Base-by-base conservation (phyloP, 352 stramenopile genomes). In the Phytophthora boehmeriae region DNA sequence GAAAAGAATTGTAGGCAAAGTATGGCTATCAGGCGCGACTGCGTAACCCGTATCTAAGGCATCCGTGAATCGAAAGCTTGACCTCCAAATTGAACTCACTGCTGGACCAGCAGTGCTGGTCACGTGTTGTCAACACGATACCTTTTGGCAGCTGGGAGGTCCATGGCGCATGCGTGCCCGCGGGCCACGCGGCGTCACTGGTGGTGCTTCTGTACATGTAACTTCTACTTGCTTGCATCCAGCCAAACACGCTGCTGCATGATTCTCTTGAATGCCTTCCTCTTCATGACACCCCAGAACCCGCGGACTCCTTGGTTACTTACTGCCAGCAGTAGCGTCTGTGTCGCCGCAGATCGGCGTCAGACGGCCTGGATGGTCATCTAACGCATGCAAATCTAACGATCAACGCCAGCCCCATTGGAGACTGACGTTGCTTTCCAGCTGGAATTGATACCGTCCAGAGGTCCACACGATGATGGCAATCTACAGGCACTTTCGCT, bases 1-100 rank as follows among this genome's bases (percentile, higher is more conserved):
- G 94, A 16, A 73, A 90, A 41, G 60, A 96, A 20, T 59, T 97
- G 20, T 69, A 89, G 60, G 75, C 88, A n/a, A 44, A 57, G 25
- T 47, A 80, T 35, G 60, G 63, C 61, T 19, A 19, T 50, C 59
- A 63, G 17, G 13, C 13, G 23, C 11, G 9, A 14, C 45, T 52
- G 39, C 54, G 52, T n/a, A 10, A 61, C 54, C 53, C 54, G 49
- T 8, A 23, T 70, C 20, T 65, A 59, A 42, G 5, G n/a, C 16
- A 5, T 34, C 16, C 2, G n/a, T n/a, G n/a, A n/a, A n/a, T n/a
- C n/a, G n/a, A n/a, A n/a, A n/a, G n/a, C n/a, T n/a, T n/a, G n/a
- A n/a, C n/a, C n/a, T n/a, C n/a, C n/a, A n/a, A n/a, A n/a, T n/a
- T n/a, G n/a, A n/a, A n/a, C n/a, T n/a, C n/a, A n/a, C n/a, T n/a